phyloP scores from a whole-genome alignment of 495 filamentous ascomycete genomes.

The Cryomyces minteri region DNA sequence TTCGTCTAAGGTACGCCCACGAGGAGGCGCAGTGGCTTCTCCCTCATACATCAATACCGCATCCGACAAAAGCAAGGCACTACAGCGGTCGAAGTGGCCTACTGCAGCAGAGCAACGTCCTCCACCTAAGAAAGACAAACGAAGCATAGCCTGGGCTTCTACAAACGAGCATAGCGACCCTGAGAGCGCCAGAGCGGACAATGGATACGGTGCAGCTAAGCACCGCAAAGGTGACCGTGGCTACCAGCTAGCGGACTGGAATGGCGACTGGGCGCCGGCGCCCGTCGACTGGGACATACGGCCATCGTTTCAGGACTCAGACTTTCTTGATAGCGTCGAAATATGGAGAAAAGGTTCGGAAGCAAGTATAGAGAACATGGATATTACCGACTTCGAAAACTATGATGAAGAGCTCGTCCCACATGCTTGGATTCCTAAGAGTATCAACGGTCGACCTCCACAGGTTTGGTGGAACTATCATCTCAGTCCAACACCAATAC shows the following conservation, averaged over 20 bases:
- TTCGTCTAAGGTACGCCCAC: too few species aligned
- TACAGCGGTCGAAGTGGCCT: too few species aligned
- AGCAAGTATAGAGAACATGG: background rate
- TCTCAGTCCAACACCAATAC: constrained; percentile 3
- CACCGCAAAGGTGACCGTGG: too few species aligned
- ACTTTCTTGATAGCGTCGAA: constrained; percentile 8
- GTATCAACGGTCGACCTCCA: constrained; percentile 8
- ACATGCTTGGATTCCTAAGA: constrained; percentile 12
- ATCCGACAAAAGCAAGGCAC: too few species aligned
- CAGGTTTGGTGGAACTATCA: constrained; percentile 11
- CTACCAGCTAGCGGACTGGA: constrained; percentile 19
- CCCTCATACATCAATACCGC: too few species aligned
- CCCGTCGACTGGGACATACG: constrained; percentile 22
- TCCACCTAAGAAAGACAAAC: too few species aligned
- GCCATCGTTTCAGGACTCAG: constrained; percentile 8
- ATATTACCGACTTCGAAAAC: background rate
- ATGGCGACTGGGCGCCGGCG: constrained; percentile 19
- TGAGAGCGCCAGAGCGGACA: too few species aligned
- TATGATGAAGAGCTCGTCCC: constrained; percentile 6
- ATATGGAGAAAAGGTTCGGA: constrained; percentile 8
- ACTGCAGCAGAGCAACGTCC: too few species aligned
- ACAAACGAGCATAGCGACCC: too few species aligned
- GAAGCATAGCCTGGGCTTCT: too few species aligned
- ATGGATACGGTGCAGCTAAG: too few species aligned
- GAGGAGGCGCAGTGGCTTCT: too few species aligned